Evolutionary conservation across 768 basidiomycete species (phyloP), one percentile per base, ranked within the genome.

Genomic region (Tylopilus rubrobrunneus): DNA sequence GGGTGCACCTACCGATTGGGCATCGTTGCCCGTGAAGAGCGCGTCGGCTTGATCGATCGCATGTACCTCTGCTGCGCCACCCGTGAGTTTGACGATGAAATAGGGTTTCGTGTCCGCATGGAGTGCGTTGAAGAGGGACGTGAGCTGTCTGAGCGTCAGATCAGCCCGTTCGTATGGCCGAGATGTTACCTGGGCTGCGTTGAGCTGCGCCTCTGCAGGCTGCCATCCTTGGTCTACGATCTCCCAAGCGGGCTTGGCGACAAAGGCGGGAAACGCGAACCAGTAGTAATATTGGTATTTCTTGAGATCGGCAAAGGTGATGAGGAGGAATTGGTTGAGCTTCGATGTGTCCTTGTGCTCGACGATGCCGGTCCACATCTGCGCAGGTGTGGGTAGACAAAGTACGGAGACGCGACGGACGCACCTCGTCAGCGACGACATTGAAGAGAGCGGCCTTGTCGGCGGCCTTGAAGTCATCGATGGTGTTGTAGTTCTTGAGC

Each of bases 281-380:
- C 96, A 99, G 72, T 98, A 98, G 65, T 87, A 94, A 67, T 93
- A 98, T 60, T 87, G 88, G 77, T 97, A 98, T 70, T 95, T 98
- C 79, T 98, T 99, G 61, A 99, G 84, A 71, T 99, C 97, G 1
- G 97, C 92, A 62, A 86, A 98, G 0, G 94, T 93, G 62, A 99
- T 88, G 48, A 97, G 76, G 21, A 98, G 77, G 74, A 98, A 98
- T 5, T 80, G 80, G 51, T 80, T 89, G 39, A 98, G 76, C 12
- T 77, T 70, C 6, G 80, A 66, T 0, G 83, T 74, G 56, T 83
- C 77, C 42, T 78, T 78, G 51, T 76, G 79, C 29, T 74, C 66
- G 43, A 76, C 56, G 58, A 86, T 80, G 57, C 77, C 74, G 37
- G 84, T 71, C 87, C 87, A 91, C 60, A 92, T 88, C 87, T 91